Percentiles rank a stretch among this genome's conserved stretches.
These are phyloP conservation scores for Calonectria henricotiae DNA, from an alignment of 2,329 filamentous ascomycete species.

Conservation along the genomic window DNA sequence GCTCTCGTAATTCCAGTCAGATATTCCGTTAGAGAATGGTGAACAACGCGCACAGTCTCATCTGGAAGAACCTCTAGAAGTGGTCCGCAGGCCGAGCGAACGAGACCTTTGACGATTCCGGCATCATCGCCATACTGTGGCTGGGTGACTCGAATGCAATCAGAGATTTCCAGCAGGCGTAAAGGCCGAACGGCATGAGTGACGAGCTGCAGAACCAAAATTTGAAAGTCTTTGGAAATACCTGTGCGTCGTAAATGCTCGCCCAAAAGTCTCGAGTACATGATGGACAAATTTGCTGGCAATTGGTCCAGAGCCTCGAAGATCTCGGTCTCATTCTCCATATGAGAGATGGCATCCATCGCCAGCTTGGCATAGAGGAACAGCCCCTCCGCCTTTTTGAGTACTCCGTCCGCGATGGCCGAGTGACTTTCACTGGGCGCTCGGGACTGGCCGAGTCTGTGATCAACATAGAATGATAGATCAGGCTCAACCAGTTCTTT, in stretches of 20 bases:
- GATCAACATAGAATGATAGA: slow-evolving; percentile 56
- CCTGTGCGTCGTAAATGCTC: slow-evolving; percentile 49
- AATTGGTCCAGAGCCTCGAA: slow-evolving; percentile 12
- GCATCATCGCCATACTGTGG: not conserved
- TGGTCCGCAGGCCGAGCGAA: slow-evolving; percentile 62
- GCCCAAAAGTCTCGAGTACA: slow-evolving; percentile 34
- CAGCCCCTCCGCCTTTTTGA: slow-evolving; percentile 51
- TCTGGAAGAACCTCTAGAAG: slow-evolving; percentile 65
- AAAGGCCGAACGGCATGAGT: slow-evolving; percentile 62
- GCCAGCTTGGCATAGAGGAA: slow-evolving; percentile 37
- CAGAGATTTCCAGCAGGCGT: slow-evolving; percentile 61
- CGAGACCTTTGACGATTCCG: slow-evolving; percentile 56
- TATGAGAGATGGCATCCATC: slow-evolving; percentile 49
- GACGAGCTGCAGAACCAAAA: slow-evolving; percentile 59
- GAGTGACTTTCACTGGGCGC: slow-evolving; percentile 7
- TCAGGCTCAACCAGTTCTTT: slow-evolving; percentile 58
- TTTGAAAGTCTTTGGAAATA: slow-evolving; percentile 55
- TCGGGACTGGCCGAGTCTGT: slow-evolving; percentile 33
- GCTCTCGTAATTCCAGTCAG: slow-evolving; percentile 44
- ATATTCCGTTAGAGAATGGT: slow-evolving; percentile 68
- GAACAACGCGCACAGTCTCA: slow-evolving; percentile 64
- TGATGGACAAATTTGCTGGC: slow-evolving; percentile 26
- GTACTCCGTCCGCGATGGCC: slow-evolving; percentile 51
- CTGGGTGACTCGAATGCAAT: slow-evolving; percentile 33
- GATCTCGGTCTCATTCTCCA: not conserved